These are phyloP conservation scores for Suillus subluteus DNA, from an alignment of 768 basidiomycete species.

Conservation along the genomic window DNA sequence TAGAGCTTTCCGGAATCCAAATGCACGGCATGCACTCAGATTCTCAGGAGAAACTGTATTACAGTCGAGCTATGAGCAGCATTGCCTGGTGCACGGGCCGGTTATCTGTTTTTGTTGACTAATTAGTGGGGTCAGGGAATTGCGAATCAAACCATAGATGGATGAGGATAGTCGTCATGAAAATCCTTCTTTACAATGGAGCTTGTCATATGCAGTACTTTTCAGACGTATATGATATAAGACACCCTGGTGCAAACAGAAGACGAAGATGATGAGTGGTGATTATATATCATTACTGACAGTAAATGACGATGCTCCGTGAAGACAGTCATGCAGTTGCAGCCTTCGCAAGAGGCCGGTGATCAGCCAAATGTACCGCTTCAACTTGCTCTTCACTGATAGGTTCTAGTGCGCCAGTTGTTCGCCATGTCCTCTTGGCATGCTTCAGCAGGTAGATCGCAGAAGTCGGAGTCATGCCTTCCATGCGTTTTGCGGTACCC, in stretches of 20 bases:
- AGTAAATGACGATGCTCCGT: background rate
- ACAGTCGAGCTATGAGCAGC: background rate
- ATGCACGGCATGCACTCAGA: background rate
- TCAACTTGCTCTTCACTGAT: background rate
- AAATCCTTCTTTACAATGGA: background rate
- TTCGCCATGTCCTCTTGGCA: conserved; percentile 46
- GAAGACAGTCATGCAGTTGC: background rate
- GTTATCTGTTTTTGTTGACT: background rate
- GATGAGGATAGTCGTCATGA: background rate
- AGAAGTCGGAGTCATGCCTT: conserved; percentile 87
- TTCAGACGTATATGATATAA: background rate
- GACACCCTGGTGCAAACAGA: background rate
- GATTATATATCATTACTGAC: background rate
- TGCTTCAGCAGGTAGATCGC: conserved; percentile 70
- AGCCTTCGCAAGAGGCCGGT: background rate
- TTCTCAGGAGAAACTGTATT: background rate
- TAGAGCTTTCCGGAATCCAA: background rate
- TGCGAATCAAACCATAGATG: background rate
- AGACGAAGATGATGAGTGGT: background rate
- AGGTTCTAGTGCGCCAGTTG: background rate
- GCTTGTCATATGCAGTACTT: background rate
- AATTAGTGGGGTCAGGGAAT: background rate
- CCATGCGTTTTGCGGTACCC: conserved; percentile 94
- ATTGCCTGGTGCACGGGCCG: background rate
- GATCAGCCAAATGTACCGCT: background rate